phyloP scores from a whole-genome alignment of 768 basidiomycete species.

The Podaxis mareebaensis region DNA sequence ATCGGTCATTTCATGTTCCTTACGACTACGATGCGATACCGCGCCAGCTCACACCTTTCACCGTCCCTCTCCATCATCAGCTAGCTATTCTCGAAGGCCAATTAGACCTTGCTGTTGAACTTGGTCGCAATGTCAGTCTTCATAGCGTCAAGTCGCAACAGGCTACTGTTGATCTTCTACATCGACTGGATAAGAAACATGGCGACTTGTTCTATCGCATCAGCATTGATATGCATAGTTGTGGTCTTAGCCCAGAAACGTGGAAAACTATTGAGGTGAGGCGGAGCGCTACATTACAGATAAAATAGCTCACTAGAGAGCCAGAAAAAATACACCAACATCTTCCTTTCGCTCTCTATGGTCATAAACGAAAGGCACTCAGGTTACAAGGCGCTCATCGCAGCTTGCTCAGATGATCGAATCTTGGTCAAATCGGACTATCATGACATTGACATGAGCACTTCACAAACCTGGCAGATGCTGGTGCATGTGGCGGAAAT shows the following conservation, averaged over 20 bases:
- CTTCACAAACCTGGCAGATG: constrained; percentile 76
- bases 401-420: constrained; percentile 59
- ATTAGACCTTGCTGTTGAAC: constrained; percentile 79
- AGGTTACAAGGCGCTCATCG: constrained; percentile 64
- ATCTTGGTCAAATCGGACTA: constrained; percentile 89
- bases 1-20: constrained; percentile 77
- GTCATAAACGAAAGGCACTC: constrained; percentile 77
- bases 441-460: constrained; percentile 60
- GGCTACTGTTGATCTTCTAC: constrained; percentile 67
- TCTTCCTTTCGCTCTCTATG: constrained; percentile 87
- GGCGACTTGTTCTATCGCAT: constrained; percentile 60
- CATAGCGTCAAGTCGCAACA: constrained; percentile 84
- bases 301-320: not conserved
- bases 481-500: constrained; percentile 67
- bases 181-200: constrained; percentile 56
- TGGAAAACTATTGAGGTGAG: constrained; percentile 77
- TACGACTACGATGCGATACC: constrained; percentile 49
- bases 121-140: constrained; percentile 76
- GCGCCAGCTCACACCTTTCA: constrained; percentile 72
- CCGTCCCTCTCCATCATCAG: constrained; percentile 81
- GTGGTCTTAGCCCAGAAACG: constrained; percentile 77
- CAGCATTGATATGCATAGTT: constrained; percentile 90
- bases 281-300: not conserved
- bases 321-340: constrained; percentile 72
- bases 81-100: constrained; percentile 79